These are phyloP conservation scores for Cicer yamashitae DNA, from an alignment of 306 rosid genomes.

Conservation along the genomic window DNA sequence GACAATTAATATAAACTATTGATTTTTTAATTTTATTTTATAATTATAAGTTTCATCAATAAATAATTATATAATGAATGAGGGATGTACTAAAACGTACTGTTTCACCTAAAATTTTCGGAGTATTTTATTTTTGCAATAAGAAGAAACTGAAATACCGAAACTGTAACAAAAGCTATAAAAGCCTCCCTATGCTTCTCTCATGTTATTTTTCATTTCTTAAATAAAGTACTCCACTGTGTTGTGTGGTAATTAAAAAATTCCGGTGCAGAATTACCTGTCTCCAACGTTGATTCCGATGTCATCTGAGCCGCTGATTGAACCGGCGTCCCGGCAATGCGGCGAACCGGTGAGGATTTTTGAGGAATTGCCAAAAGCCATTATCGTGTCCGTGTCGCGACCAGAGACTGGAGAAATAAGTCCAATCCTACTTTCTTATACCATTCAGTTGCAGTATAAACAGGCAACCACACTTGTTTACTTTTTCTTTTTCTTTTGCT, in stretches of 20 bases:
- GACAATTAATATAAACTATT: no score
- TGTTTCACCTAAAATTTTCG: no score
- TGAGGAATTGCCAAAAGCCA: conserved; percentile 74
- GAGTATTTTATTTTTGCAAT: no score
- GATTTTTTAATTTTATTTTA: no score
- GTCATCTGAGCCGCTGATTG: conserved; percentile 72
- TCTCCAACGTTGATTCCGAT: conserved; percentile 41
- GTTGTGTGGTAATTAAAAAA: background rate
- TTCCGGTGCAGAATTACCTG: background rate
- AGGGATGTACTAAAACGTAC: no score
- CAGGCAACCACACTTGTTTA: conserved; percentile 58
- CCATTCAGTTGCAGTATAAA: conserved; percentile 83
- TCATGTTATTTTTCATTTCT: conserved; percentile 13
- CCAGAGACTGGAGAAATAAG: conserved; percentile 82
- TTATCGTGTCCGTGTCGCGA: conserved; percentile 72
- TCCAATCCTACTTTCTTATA: conserved; percentile 82
- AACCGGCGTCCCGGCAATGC: conserved; percentile 47
- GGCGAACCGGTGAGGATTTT: conserved; percentile 60
- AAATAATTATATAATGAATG: no score
- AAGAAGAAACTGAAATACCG: background rate
- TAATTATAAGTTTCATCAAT: no score
- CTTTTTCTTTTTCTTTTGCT: background rate
- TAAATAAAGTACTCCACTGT: background rate
- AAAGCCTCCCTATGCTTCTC: conserved; percentile 39
- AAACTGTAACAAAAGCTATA: conserved; percentile 47